Base-by-base conservation (phyloP, 495 filamentous ascomycete genomes). In the Apodospora peruviana region DNA sequence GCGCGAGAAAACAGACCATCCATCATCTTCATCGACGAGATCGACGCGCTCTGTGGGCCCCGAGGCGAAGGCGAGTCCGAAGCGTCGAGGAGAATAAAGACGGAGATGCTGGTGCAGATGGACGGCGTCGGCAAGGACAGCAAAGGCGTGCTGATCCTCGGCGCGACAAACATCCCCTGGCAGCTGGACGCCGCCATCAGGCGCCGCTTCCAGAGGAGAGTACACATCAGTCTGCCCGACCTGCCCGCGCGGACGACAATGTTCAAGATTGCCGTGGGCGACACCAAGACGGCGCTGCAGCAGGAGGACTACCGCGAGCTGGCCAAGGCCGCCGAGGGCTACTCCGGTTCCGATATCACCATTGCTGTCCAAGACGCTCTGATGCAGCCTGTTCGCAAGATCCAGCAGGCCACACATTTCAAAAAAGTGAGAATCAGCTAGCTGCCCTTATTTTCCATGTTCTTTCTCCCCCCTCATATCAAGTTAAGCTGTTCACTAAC, bases 11-110 rank as follows among this genome's bases (percentile, higher is more conserved):
- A 97, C 69, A 96, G 88, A 57, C 93, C 93, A 0, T 90, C 90
- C 5, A 97, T 99, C 62, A 96, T 99, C 67, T 99, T 99, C 71
- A 97, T 99, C 65, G 93, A 99, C 66, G 93, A 99, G 70, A 89
- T 99, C 57, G 93, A 99, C 65, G 93, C 93, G 3, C 81, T 99
- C 20, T 97, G 94, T 60, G 93, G 94, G 2, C 91, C 93, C 2
- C 81, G 93, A 57, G 94, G 94, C 50, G 93, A 99, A 76, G 93
- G 93, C 60, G 93, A 99, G 70, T 95, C 88, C 1, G 93, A 99
- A 75, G 93, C 93, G 2, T 96, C 90, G 21, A 82, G 93, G 45
- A 85, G 93, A 56, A 97, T 99, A 71, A 99, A 99, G 65, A 99
- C 93, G 14, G 93, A 99, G 66, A 81, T 99, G 65, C 79, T 99